phyloP scores from a whole-genome alignment of 2,329 filamentous ascomycete genomes.

The Xylaria sp. region DNA sequence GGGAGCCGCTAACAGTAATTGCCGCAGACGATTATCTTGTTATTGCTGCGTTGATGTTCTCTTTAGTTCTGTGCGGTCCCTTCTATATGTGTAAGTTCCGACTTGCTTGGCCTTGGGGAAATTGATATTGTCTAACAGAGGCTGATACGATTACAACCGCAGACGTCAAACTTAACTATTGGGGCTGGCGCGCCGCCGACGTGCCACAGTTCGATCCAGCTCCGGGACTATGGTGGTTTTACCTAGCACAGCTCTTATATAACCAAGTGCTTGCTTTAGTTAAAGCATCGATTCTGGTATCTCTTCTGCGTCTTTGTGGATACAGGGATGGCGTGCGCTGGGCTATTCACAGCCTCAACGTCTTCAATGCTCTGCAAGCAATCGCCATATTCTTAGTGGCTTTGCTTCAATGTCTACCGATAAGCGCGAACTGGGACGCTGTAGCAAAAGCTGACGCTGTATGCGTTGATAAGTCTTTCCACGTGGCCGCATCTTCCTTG shows the following conservation, averaged over 20 bases:
- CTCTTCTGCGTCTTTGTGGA: conserved; percentile 44
- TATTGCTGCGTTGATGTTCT: conserved; percentile 30
- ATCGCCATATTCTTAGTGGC: conserved; percentile 43
- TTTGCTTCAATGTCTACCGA: conserved; percentile 44
- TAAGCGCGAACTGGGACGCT: conserved; percentile 39
- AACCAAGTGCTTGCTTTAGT: conserved; percentile 49
- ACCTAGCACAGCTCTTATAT: conserved; percentile 46
- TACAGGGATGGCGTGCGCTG: conserved; percentile 37
- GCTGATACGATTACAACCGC: neutral
- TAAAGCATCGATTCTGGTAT: conserved; percentile 48
- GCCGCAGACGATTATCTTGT: conserved; percentile 33
- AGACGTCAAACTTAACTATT: conserved; percentile 37
- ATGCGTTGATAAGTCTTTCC: conserved; percentile 39
- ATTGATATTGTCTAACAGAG: neutral
- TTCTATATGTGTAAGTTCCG: conserved; percentile 34
- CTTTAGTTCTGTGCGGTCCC: conserved; percentile 23
- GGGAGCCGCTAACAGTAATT: conserved; percentile 9
- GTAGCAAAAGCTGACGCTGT: conserved; percentile 19
- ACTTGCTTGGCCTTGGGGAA: neutral
- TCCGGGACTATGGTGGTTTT: conserved; percentile 37
- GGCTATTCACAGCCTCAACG: conserved; percentile 35
- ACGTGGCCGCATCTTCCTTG: conserved; percentile 40
- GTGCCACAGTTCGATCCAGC: conserved; percentile 16
- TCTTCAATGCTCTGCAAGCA: conserved; percentile 39
- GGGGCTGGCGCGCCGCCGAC: conserved; percentile 29